Evolutionary conservation across 495 filamentous ascomycete genomes (phyloP), one percentile per base, ranked within the genome.

Genomic region (Amphirosellinia nigrospora): DNA sequence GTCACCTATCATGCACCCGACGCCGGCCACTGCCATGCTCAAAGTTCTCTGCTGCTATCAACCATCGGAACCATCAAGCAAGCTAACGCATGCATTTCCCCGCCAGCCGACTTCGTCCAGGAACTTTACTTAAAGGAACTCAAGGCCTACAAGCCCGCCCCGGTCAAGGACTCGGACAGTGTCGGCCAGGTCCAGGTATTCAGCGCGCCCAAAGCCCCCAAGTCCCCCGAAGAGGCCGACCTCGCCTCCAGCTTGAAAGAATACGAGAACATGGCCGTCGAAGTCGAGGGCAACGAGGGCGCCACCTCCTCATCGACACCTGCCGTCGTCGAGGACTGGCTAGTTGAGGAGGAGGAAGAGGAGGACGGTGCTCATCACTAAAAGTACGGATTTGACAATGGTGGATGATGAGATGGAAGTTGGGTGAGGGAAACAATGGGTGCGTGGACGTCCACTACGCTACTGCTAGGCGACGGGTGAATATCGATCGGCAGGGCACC

Each of bases 81-180:
- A 32, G 45, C 62, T 50, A 50, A 68, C 63, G 28, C 2, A 45
- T 66, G 23, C 19, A 32, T 43, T 43, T 26, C 23, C 58, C 43
- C 21, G 32, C 59, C 71, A 98, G 96, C 91, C 84, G 96, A 99
- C 83, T 86, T 96, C 72, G 91, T 99, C 73, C 96, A 97, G 84
- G 95, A 98, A 72, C 89, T 99, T 75, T 99, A 98, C 88, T 91
- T 99, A 75, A 89, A 89, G 74, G 95, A 98, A 81, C 89, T 99
- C 74, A 94, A 93, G 81, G 86, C 88, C 82, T 98, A 95, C 90
- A 99, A 98, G 86, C 86, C 92, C 45, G 83, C 91, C 26, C 86
- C 90, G 61, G 75, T 94, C 85, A 98, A 98, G 85, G 84, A 94
- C 61, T 86, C 87, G 70, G 96, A 98, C 79, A 85, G 94, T 77